These are phyloP conservation scores for Mycocentrospora acerina DNA, from an alignment of 2,329 filamentous ascomycete genomes.

Conservation along the genomic window DNA sequence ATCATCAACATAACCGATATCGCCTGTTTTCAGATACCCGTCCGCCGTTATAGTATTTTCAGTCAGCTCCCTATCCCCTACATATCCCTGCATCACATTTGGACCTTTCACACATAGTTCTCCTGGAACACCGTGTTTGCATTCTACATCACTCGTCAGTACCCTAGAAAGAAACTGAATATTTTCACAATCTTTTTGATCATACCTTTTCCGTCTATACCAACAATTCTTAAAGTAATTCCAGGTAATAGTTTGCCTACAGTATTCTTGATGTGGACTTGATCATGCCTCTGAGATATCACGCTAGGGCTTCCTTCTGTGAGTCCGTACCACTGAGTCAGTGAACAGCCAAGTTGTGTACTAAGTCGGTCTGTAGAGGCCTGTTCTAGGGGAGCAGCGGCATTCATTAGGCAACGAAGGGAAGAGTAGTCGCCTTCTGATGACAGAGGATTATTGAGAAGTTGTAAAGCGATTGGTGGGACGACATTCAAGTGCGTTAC, in stretches of 20 bases:
- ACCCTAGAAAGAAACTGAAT: too few relatives aligned
- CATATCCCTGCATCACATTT: conserved; percentile 43
- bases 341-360: too few relatives aligned
- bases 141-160: conserved; percentile 42
- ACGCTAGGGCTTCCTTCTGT: too few relatives aligned
- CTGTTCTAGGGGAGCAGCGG: conserved; percentile 15
- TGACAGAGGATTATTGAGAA: background rate
- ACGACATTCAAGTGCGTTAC: too few relatives aligned
- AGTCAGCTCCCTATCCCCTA: conserved; percentile 38
- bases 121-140: conserved; percentile 45
- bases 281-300: too few relatives aligned
- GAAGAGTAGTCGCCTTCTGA: conserved; percentile 12
- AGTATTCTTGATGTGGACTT: too few relatives aligned
- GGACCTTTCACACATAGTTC: conserved; percentile 41
- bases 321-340: too few relatives aligned
- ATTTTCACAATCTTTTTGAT: too few relatives aligned
- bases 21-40: conserved; percentile 37
- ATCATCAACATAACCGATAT: conserved; percentile 31
- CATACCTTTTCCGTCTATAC: conserved; percentile 49
- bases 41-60: conserved; percentile 34
- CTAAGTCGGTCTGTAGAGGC: conserved; percentile 3
- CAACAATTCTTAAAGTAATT: too few relatives aligned
- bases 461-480: too few relatives aligned
- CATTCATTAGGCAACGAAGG: conserved; percentile 17
- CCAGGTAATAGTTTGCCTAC: too few relatives aligned